These are phyloP conservation scores for Penicillium carneum DNA, from an alignment of 2,329 filamentous ascomycete species.

Conservation along the genomic window DNA sequence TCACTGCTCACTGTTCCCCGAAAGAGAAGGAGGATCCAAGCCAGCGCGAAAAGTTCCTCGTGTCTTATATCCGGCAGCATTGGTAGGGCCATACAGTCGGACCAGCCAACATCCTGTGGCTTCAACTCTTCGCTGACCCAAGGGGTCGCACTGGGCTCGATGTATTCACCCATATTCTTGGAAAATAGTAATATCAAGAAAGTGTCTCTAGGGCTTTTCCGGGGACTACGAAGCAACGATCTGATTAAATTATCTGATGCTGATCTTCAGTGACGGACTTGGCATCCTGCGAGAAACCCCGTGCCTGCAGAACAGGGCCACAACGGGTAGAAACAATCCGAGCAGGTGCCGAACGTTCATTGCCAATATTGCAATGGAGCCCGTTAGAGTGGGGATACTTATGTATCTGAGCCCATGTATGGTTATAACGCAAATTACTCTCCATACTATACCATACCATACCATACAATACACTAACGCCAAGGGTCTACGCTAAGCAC, in stretches of 20 bases:
- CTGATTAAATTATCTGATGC: conserved; percentile 7
- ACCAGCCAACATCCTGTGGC: conserved; percentile 2
- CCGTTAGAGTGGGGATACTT: no score
- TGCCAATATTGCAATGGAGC: background rate
- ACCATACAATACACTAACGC: background rate
- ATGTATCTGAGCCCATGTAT: background rate
- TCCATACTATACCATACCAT: background rate
- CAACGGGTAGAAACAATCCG: conserved; percentile 1
- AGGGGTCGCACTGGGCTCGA: conserved; percentile 2
- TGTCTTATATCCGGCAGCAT: background rate
- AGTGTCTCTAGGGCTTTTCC: background rate
- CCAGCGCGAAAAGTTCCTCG: conserved; percentile 1
- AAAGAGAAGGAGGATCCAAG: conserved; percentile 9
- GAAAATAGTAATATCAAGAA: background rate
- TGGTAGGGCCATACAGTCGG: background rate
- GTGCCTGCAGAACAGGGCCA: background rate
- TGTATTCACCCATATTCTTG: conserved; percentile 8
- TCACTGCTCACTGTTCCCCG: conserved; percentile 5
- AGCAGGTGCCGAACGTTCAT: conserved; percentile 5
- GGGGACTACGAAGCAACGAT: background rate
- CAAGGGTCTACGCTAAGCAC: conserved; percentile 2
- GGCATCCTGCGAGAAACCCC: background rate
- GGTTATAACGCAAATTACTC: background rate
- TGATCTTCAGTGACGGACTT: conserved; percentile 3
- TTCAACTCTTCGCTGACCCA: background rate